Evolutionary conservation across 2,329 filamentous ascomycete species (phyloP), one percentile per base, ranked within the genome.

Genomic region (Fusarium staphyleae): DNA sequence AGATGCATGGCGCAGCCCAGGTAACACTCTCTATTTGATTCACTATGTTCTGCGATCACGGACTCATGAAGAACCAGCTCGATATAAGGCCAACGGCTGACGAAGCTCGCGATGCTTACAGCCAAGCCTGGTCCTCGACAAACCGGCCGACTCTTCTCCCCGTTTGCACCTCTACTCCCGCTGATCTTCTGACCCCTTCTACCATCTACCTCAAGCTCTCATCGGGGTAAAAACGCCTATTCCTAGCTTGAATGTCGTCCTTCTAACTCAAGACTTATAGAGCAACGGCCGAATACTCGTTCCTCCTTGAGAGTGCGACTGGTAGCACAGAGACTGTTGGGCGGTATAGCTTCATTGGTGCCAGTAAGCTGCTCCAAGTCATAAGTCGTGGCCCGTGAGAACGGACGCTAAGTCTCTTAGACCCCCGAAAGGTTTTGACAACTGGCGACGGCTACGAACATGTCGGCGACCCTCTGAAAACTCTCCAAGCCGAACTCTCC

Each of bases 281-380:
- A 19, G 65, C 71, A 29, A 67, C 72, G 34, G 90, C 89, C 41
- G 87, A 90, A 64, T 87, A 91, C 68, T 97, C 93, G 3, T 98
- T 97, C 72, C 85, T 99, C 40, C 96, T 96, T 74, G 95, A 99
- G 77, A 96, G 92, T 68, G 95, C 93, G 19, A 92, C 93, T 39
- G 66, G 66, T n/a, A 65, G 57, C 16, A 93, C 92, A 22, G 93
- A 98, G 75, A 92, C 88, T 14, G 91, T 99, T 62, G 93, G 93
- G 52, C 84, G 95, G 67, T 98, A 97, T 75, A 96, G 91, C 78
- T 99, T 99, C 75, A 84, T 99, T 55, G 93, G 93, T 63, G 90
- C 90, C 65, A 66, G 66, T 68, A 61, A 64, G 66, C 39, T 51
- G 30, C 8, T 16, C 15, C 7, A 22, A 29, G 24, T 3, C 6